phyloP scores from a whole-genome alignment of 352 stramenopile genomes.

The Lagenidium giganteum region DNA sequence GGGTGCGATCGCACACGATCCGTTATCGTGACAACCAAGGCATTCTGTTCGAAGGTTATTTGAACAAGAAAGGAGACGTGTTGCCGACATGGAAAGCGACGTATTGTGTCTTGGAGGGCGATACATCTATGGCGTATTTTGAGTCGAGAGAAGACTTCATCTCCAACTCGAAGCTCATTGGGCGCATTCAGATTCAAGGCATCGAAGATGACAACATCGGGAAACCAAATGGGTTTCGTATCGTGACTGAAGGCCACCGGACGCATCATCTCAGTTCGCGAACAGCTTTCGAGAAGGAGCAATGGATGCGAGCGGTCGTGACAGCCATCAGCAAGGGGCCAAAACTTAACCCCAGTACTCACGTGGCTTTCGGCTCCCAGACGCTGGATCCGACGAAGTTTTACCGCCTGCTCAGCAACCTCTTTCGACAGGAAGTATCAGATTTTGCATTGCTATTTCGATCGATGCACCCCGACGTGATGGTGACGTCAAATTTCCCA shows the following conservation, averaged over 20 bases:
- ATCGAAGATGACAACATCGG: conserved; percentile 63
- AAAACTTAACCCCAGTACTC: conserved; percentile 31
- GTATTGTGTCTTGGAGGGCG: conserved; percentile 77
- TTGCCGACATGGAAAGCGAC: conserved; percentile 60
- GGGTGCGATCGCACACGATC: conserved; percentile 52
- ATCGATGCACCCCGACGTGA: conserved; percentile 70
- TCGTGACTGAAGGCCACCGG: conserved; percentile 62
- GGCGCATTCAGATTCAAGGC: conserved; percentile 57
- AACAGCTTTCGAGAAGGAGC: conserved; percentile 75
- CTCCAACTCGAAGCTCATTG: conserved; percentile 69
- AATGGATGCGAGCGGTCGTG: conserved; percentile 78
- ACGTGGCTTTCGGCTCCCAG: conserved; percentile 71
- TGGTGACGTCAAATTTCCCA: conserved; percentile 82
- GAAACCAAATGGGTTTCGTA: conserved; percentile 64
- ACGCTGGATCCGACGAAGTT: conserved; percentile 63
- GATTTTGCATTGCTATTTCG: conserved; percentile 75
- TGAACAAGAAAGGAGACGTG: conserved; percentile 82
- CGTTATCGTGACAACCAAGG: conserved; percentile 59
- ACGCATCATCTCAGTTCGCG: conserved; percentile 68
- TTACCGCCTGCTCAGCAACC: conserved; percentile 57
- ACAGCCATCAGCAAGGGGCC: conserved; percentile 52
- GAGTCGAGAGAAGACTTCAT: conserved; percentile 83
- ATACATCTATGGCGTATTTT: conserved; percentile 74
- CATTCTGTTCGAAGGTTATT: conserved; percentile 80
- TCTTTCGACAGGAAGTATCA: conserved; percentile 64